phyloP scores from a whole-genome alignment of 2,329 filamentous ascomycete species.

The Fusarium circinatum region DNA sequence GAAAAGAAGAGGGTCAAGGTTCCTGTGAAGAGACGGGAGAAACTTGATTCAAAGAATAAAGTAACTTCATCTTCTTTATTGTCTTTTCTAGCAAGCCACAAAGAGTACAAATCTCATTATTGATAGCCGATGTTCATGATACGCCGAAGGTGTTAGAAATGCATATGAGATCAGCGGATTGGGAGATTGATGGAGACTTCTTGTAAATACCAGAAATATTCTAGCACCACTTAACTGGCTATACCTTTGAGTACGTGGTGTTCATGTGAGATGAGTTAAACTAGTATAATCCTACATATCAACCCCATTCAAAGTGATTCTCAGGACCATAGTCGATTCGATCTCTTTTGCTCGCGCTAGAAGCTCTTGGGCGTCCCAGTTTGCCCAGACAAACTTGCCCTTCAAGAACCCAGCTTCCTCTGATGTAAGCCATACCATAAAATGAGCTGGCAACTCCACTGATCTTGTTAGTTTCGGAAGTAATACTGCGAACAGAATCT shows the following conservation, averaged over 20 bases:
- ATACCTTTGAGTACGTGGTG: fast-evolving
- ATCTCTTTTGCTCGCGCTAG: neutral
- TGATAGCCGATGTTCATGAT: neutral
- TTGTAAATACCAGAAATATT: neutral
- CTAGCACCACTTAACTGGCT: neutral
- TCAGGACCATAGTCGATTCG: neutral
- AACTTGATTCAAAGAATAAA: neutral
- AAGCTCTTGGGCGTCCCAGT: constrained; percentile 15
- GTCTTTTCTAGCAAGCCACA: no score
- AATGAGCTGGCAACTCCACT: constrained; percentile 24
- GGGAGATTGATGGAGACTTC: fast-evolving
- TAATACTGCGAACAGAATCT: fast-evolving
- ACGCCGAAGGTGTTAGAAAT: no score
- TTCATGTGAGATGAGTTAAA: neutral
- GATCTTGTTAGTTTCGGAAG: fast-evolving
- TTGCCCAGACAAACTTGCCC: constrained; percentile 4
- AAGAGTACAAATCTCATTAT: no score
- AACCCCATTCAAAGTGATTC: neutral
- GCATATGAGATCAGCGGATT: neutral
- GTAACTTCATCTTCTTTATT: no score
- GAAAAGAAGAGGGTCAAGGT: fast-evolving
- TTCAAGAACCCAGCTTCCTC: neutral
- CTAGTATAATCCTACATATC: neutral
- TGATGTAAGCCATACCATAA: constrained; percentile 8
- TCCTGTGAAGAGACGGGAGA: neutral